Base-by-base conservation (phyloP, 208 protist genomes). In the Wallacemonas sp. region DNA sequence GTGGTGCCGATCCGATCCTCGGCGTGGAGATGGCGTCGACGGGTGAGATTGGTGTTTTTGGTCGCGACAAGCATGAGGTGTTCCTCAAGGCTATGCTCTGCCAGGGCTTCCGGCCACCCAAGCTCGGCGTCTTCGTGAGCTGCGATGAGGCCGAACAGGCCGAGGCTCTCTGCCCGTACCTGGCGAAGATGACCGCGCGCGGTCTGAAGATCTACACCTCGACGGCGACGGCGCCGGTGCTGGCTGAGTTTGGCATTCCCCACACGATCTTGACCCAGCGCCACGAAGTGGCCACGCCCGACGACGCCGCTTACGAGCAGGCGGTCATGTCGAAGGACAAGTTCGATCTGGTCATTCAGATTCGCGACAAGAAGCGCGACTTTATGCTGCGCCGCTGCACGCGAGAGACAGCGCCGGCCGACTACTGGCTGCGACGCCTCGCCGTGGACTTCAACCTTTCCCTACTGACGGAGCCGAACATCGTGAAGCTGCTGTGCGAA, bases 1-100 rank as follows among this genome's bases (percentile, higher is more conserved):
- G 82, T 46, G 96, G 97, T 44, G 97, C 98, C 6, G 98, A 99
- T 75, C 98, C 98, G n/a, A 94, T 98, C 22, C 79, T 99, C 6
- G 97, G 98, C 45, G 98, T 99, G 5, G 98, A 99, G 79, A 99
- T 99, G 98, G 93, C 97, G 6, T 97, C 93, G 24, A 98, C 93
- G 6, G 97, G 97, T 54, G 97, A 99, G 79, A 95, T 99, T n/a
- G 97, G 94, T 17, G 97, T 97, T 51, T 98, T 98, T 73, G 97
- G 97, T 17, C 76, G 84, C 28, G 80, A 89, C 68, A 87, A 80
- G 62, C 59, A 84, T 46, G 93, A 97, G 59, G 95, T 96, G 19
- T 97, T 97, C 70, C 69, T 96, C 27, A 97, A 97, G 75, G 91
- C 90, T 33, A 83, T 97, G 79, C 62, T 91, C 36, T 93, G 81